Base-by-base conservation (phyloP, 768 basidiomycete genomes). In the Arthromyces matolae region DNA sequence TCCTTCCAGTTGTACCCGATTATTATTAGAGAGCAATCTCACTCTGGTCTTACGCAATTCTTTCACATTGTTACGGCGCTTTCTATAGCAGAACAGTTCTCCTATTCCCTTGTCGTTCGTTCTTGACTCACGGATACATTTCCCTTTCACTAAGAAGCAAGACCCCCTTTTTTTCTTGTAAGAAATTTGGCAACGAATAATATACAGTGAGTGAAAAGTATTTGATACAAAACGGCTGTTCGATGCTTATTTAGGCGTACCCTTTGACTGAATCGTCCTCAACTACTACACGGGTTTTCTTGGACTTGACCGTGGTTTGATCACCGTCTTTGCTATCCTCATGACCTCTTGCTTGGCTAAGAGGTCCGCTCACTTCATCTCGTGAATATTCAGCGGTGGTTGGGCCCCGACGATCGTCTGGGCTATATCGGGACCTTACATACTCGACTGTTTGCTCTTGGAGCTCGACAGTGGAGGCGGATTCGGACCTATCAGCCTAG, bases 301-400 rank as follows among this genome's bases (percentile, higher is more conserved):
- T 42, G n/a, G 39, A 39, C 9, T 42, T 54, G 0, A 54, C 34
- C 0, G 53, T 41, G 18, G 53, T 59, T 39, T 52, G 34, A 14
- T 52, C 40, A 27, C 50, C 45, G 20, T 56, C 55, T 18, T 54
- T 52, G 7, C 20, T 22, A 16, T 59, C 58, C 25, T 57, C 67
- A 8, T 62, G 64, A n/a, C 67, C 67, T 34, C 57, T 28, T 0
- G 72, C 71, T 19, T 57, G 55, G 5, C 65, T 59, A 4, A 80
- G 64, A 1, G 78, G 78, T 5, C 78, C 78, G 16, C 58, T 54
- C 9, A 80, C 76, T 49, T 71, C 66, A 45, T 80, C 78, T 28
- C 61, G 64, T 33, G 58, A 34, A 45, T 75, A 75, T 29, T 57
- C 56, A 0, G 75, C 71, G 3, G 60, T 65, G 0, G 68, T 71